These are phyloP conservation scores for Alternaria novae-zelandiae DNA, from an alignment of 2,329 filamentous ascomycete genomes.

Conservation along the genomic window DNA sequence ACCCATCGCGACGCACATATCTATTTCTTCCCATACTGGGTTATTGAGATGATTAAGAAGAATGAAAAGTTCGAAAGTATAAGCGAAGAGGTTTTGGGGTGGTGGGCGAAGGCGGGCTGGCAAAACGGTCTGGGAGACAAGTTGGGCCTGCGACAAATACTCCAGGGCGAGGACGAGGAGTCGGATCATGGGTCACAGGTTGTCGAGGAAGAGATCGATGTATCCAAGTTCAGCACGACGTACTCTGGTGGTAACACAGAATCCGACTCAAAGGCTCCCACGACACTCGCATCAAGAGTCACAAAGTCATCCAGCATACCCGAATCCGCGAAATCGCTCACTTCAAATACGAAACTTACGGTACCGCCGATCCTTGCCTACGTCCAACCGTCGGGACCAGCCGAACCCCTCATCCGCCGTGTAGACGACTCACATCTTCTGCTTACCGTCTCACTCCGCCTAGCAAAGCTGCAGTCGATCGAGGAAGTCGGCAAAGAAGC, in stretches of 20 bases:
- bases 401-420: constrained; percentile 74
- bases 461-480: constrained; percentile 80
- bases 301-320: constrained; percentile 38
- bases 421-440: constrained; percentile 88
- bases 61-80: constrained; percentile 88
- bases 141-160: constrained; percentile 71
- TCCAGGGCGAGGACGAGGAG: constrained; percentile 57
- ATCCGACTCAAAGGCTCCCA: constrained; percentile 13
- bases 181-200: constrained; percentile 42
- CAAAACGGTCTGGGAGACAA: constrained; percentile 81
- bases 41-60: constrained; percentile 79
- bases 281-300: constrained; percentile 47
- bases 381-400: constrained; percentile 70
- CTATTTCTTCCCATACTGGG: constrained; percentile 92
- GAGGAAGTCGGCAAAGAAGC: constrained; percentile 63
- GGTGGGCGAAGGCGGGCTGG: constrained; percentile 96
- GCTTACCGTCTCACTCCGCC: constrained; percentile 78
- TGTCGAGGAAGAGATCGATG: constrained; percentile 61
- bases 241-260: constrained; percentile 36
- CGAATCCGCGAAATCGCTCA: constrained; percentile 32
- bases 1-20: constrained; percentile 91
- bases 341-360: constrained; percentile 47
- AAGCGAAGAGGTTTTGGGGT: constrained; percentile 88
- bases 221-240: constrained; percentile 61
- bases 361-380: constrained; percentile 83